A percentile compares a stretch with the other conserved stretches of the same genome.
Evolutionary conservation across 495 filamentous ascomycete species (phyloP).

Genomic region (Aspergillus baeticus): DNA sequence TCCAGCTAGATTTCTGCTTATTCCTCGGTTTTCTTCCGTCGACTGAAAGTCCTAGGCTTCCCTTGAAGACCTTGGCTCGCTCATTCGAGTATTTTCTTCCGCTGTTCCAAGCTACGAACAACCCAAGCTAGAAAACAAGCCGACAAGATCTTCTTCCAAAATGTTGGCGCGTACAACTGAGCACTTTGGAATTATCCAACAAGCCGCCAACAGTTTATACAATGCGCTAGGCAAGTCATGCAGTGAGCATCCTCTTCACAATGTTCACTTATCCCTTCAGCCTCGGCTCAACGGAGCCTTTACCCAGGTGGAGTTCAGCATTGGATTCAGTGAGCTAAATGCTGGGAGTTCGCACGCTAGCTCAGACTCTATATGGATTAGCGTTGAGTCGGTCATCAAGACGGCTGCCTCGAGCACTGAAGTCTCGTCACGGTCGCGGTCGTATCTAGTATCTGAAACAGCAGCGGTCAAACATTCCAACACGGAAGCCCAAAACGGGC

Average conservation of each 20-base stretch:
- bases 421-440: background rate
- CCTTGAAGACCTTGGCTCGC: background rate
- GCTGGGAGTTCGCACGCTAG: background rate
- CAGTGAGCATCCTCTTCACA: background rate
- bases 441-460: too few species aligned
- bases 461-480: too few species aligned
- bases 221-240: background rate
- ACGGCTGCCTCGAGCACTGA: background rate
- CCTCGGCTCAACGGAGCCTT: background rate
- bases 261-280: background rate
- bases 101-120: background rate
- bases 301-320: background rate
- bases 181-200: background rate
- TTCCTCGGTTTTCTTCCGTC: too few species aligned
- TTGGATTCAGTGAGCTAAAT: background rate
- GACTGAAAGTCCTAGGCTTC: background rate
- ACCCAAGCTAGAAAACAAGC: background rate
- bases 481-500: background rate
- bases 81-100: background rate
- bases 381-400: background rate
- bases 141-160: background rate
- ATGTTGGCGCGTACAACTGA: background rate
- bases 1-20: too few species aligned
- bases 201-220: background rate
- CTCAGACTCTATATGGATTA: background rate